A percentile compares a stretch with the other conserved stretches of the same genome.
These are phyloP conservation scores for Adansonia madagascariensis DNA, from an alignment of 441 rosid genomes.

Conservation along the genomic window DNA sequence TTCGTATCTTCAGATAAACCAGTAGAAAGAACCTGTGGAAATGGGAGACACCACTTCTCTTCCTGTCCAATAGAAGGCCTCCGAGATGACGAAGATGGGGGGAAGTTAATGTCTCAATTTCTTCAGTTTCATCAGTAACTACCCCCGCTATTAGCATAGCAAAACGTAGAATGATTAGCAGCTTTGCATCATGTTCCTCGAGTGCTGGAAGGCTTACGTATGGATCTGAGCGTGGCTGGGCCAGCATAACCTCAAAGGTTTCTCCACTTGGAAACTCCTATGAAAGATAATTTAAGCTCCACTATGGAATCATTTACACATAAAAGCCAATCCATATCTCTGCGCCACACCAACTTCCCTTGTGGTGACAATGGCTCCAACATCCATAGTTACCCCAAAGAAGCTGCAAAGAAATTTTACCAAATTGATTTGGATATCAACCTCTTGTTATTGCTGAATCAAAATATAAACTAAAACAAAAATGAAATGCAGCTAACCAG, in stretches of 20 bases:
- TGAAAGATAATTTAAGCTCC: constrained; percentile 82
- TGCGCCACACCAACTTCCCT: constrained; percentile 85
- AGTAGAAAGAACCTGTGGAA: constrained; percentile 72
- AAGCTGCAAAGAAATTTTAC: constrained; percentile 48
- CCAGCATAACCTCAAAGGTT: constrained; percentile 82
- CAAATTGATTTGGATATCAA: not conserved
- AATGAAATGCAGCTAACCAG: constrained; percentile 47
- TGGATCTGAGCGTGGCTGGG: constrained; percentile 82
- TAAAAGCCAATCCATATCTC: constrained; percentile 88
- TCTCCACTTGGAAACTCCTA: constrained; percentile 93
- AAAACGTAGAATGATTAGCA: constrained; percentile 60
- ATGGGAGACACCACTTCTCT: constrained; percentile 97
- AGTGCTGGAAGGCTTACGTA: constrained; percentile 86
- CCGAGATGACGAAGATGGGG: constrained; percentile 45
- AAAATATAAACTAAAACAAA: not conserved
- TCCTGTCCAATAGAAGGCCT: constrained; percentile 79
- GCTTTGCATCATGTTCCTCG: constrained; percentile 89
- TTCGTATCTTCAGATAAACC: constrained; percentile 76
- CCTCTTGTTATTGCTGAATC: not conserved
- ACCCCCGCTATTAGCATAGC: constrained; percentile 86
- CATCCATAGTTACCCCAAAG: constrained; percentile 96
- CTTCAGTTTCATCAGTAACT: constrained; percentile 55
- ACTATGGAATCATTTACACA: constrained; percentile 88
- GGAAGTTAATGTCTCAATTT: constrained; percentile 41
- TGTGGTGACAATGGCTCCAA: constrained; percentile 75